These are phyloP conservation scores for Gnetum montanum DNA, from an alignment of 75 land plant species.

Conservation along the genomic window DNA sequence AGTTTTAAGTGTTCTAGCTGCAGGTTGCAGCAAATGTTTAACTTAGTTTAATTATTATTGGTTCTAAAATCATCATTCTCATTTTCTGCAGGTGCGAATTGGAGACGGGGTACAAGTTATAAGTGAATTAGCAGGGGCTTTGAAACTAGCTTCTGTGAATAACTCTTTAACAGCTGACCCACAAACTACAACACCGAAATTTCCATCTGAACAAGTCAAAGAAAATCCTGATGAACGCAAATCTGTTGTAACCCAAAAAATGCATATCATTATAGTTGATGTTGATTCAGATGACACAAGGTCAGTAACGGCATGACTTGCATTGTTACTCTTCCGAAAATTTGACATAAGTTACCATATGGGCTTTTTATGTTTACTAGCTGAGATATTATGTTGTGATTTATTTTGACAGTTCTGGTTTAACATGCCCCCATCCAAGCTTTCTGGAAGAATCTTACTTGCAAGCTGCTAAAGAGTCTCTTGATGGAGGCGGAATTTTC, in stretches of 20 bases:
- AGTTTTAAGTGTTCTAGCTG: no score
- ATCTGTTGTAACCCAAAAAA: conserved; percentile 6
- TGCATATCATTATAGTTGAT: conserved; percentile 66
- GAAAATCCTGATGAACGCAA: not conserved
- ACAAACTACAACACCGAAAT: not conserved
- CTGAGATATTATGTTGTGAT: conserved; percentile 6
- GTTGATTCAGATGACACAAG: conserved; percentile 85
- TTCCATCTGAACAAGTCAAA: no score
- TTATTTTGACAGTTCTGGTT: conserved; percentile 95
- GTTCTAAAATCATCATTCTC: no score
- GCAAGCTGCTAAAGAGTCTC: conserved; percentile 32
- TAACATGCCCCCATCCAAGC: conserved; percentile 81
- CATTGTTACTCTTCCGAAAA: not conserved
- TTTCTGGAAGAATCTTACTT: conserved; percentile 78
- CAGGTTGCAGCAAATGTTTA: no score
- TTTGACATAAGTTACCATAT: not conserved
- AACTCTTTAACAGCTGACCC: not conserved
- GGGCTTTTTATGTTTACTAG: not conserved
- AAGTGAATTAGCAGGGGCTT: conserved; percentile 12
- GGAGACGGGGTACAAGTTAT: conserved; percentile 79
- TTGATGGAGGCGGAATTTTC: conserved; percentile 67
- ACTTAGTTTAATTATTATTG: no score
- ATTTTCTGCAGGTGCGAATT: conserved; percentile 58
- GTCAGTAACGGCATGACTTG: conserved; percentile 14
- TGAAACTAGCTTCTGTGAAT: not conserved